phyloP scores from a whole-genome alignment of 257 asterid genomes.

The Petunia secreta region DNA sequence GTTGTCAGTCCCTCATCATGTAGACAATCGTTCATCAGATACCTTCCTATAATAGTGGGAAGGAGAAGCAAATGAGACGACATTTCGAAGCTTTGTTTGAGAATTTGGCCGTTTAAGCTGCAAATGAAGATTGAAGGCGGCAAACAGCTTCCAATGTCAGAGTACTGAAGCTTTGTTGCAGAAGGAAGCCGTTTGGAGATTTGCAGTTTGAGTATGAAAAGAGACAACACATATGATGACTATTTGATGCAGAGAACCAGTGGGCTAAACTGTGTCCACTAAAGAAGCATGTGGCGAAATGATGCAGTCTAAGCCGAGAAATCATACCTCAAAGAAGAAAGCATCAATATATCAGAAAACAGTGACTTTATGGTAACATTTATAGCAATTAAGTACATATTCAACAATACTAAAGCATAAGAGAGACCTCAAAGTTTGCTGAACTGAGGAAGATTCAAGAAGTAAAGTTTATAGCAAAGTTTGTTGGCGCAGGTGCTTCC shows the following conservation, averaged over 20 bases:
- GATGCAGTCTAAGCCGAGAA: constrained; percentile 41
- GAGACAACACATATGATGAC: constrained; percentile 14
- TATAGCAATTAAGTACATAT: not conserved
- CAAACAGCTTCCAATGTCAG: too few relatives aligned
- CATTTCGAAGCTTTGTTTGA: too few relatives aligned
- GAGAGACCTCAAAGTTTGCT: constrained; percentile 34
- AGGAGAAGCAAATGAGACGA: too few relatives aligned
- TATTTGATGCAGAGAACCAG: constrained; percentile 33
- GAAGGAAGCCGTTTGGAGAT: not conserved
- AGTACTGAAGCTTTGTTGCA: constrained; percentile 22
- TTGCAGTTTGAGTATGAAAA: constrained; percentile 24
- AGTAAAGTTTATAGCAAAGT: too few relatives aligned
- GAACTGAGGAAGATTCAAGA: constrained; percentile 26
- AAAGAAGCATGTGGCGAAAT: constrained; percentile 35
- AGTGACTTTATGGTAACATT: constrained; percentile 14
- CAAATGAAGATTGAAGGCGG: too few relatives aligned
- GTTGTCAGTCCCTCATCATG: too few relatives aligned
- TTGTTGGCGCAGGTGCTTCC: constrained; percentile 2
- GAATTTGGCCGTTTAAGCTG: too few relatives aligned
- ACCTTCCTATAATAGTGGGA: too few relatives aligned
- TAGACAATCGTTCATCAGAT: too few relatives aligned
- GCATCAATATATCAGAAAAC: not conserved
- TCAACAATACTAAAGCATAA: constrained; percentile 28
- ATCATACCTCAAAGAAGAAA: constrained; percentile 43
- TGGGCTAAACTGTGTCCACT: constrained; percentile 26